phyloP scores from a whole-genome alignment of 2,329 filamentous ascomycete genomes.

The Blastomyces emzantsi region DNA sequence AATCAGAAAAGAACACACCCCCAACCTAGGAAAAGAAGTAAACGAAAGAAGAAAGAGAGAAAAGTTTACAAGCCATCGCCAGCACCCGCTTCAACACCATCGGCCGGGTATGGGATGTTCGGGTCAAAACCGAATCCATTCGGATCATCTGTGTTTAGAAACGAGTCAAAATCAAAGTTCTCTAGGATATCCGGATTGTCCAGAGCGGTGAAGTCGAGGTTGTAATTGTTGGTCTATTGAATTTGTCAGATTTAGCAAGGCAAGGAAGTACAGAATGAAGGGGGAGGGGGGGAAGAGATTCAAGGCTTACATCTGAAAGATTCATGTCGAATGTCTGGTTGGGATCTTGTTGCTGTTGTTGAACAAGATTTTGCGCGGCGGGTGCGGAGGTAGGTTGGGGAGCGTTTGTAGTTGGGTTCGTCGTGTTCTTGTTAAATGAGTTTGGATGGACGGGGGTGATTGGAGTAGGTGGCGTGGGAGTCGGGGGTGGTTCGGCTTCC shows the following conservation, averaged over 20 bases:
- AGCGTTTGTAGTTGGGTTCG: slow-evolving; percentile 27
- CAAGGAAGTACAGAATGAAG: neutral
- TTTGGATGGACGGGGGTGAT: slow-evolving; percentile 40
- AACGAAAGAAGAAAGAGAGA: neutral
- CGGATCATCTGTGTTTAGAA: slow-evolving; percentile 50
- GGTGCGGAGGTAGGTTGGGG: slow-evolving; percentile 22
- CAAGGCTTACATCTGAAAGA: slow-evolving; percentile 27
- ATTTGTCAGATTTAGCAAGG: neutral
- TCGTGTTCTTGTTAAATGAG: slow-evolving; percentile 34
- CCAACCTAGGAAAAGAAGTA: neutral
- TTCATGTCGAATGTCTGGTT: slow-evolving; percentile 16
- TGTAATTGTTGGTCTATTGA: slow-evolving; percentile 22
- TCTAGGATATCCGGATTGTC: slow-evolving; percentile 41
- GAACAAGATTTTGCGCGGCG: slow-evolving; percentile 20
- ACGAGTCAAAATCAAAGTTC: slow-evolving; percentile 58
- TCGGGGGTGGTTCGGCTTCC: slow-evolving; percentile 40
- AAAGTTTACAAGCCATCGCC: slow-evolving; percentile 30
- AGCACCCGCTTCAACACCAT: slow-evolving; percentile 38
- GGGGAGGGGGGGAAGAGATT: neutral
- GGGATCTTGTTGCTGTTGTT: slow-evolving; percentile 25
- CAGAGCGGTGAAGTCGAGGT: slow-evolving; percentile 38
- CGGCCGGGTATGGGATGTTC: slow-evolving; percentile 29
- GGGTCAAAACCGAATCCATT: slow-evolving; percentile 37
- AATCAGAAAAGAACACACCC: neutral
- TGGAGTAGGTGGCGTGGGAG: slow-evolving; percentile 42